A percentile compares a stretch with the other conserved stretches of the same genome.
Conservation (phyloP, 805 yeast genomes). For the Lipomyces yamadae region DNA sequence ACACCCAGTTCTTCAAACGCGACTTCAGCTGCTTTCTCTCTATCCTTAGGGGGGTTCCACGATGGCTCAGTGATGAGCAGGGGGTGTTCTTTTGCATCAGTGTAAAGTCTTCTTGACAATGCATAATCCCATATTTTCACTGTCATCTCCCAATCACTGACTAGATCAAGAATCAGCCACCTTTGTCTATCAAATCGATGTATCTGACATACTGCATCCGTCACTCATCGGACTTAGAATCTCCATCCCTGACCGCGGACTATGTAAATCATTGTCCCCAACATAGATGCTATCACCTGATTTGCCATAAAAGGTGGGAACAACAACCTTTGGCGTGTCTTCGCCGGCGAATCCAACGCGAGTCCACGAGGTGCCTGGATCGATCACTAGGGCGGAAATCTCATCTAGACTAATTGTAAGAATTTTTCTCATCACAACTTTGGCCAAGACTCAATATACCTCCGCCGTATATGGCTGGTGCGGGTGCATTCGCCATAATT, state of each 20-base stretch:
- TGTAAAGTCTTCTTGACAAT: slow-evolving; percentile 56
- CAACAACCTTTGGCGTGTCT: slow-evolving; percentile 75
- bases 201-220: slow-evolving; percentile 40
- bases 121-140: slow-evolving; percentile 70
- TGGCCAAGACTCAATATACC: slow-evolving; percentile 28
- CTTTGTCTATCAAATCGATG: background rate
- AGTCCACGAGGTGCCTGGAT: slow-evolving; percentile 85
- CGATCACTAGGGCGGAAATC: slow-evolving; percentile 86
- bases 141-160: slow-evolving; percentile 67
- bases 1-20: slow-evolving; percentile 77
- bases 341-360: slow-evolving; percentile 93
- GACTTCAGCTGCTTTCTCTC: slow-evolving; percentile 63
- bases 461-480: slow-evolving; percentile 40
- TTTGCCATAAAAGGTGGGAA: slow-evolving; percentile 71
- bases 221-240: slow-evolving; percentile 45
- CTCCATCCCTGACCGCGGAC: slow-evolving; percentile 45
- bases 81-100: slow-evolving; percentile 66
- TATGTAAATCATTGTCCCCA: slow-evolving; percentile 53
- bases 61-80: slow-evolving; percentile 65
- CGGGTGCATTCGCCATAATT: slow-evolving; percentile 36
- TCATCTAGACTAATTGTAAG: slow-evolving; percentile 58
- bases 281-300: slow-evolving; percentile 41
- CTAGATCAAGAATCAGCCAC: slow-evolving; percentile 15
- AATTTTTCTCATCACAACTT: background rate
- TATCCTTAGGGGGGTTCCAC: slow-evolving; percentile 69